Base-by-base conservation (phyloP, 805 yeast species). In the Saturnispora hagleri region DNA sequence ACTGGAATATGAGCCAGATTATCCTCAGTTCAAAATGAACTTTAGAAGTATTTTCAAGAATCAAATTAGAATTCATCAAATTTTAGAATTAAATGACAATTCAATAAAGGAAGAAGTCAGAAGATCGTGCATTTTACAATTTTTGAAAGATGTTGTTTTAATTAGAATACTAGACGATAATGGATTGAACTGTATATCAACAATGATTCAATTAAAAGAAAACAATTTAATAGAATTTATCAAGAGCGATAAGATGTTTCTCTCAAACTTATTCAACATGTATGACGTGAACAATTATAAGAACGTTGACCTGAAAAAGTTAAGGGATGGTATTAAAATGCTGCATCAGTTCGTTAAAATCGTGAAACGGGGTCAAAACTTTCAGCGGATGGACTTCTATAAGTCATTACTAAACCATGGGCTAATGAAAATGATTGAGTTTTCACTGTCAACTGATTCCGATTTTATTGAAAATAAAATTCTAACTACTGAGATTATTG, bases 1-100 rank as follows among this genome's bases (percentile, higher is more conserved):
- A 12, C 68, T 91, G 46, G 99, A 93, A 65, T 85, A 89, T 65
- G 97, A 93, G 64, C 86, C 93, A 0, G 95, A 87, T 52, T 88
- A 77, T 60, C 96, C 97, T 1, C 73, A 74, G 13, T 74, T 75
- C 57, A 89, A 88, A 65, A 88, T 96, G 4, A 84, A 87, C 58
- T 88, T 87, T 68, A 71, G 97, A 49, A 79, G 79, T 22, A 84
- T 78, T 61, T 64, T 89, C 33, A 61, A 63, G 3, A 75, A 81
- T 55, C 79, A 80, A 45, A 68, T 82, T 6, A 73, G 74, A 41
- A 84, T 86, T 68, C 84, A 84, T 63, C 84, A 84, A 57, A 86
- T 89, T 3, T 69, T 87, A 15, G 89, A 89, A 0, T 71, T 84
- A 12, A 69, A 74, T 2, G 76, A 81, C 58, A 67, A 69, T 2